These are phyloP conservation scores for Chenopodium berlandieri DNA, from an alignment of 148 eudicot genomes.

Conservation along the genomic window DNA sequence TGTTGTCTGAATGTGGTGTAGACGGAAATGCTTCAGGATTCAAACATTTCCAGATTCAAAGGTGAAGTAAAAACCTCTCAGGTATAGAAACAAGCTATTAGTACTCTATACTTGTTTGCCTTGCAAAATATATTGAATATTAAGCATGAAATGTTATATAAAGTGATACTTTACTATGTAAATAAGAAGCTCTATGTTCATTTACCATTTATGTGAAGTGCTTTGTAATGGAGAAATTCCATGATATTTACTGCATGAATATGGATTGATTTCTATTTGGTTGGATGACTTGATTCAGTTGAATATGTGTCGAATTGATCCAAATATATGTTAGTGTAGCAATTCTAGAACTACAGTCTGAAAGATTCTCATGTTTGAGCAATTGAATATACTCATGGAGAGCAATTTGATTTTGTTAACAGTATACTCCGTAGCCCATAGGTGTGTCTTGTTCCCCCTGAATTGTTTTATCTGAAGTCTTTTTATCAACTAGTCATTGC, in stretches of 20 bases:
- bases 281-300: neutral
- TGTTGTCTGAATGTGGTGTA: constrained; percentile 19
- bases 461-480: neutral
- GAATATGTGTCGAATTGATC: neutral
- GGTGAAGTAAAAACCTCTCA: constrained; percentile 69
- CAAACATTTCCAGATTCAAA: constrained; percentile 54
- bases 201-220: too few relatives aligned
- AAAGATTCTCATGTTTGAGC: too few relatives aligned
- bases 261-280: neutral
- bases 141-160: neutral
- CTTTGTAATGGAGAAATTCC: neutral
- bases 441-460: neutral
- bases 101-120: neutral
- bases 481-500: neutral
- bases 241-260: neutral
- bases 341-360: neutral
- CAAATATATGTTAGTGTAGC: neutral
- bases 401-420: neutral
- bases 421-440: neutral
- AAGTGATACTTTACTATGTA: neutral
- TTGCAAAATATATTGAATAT: neutral
- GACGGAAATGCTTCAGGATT: constrained; percentile 56
- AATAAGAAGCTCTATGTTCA: neutral
- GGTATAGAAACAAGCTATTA: constrained; percentile 33
- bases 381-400: neutral